phyloP scores from a whole-genome alignment of 2,329 filamentous ascomycete genomes.

The Leptographium wingfieldii region DNA sequence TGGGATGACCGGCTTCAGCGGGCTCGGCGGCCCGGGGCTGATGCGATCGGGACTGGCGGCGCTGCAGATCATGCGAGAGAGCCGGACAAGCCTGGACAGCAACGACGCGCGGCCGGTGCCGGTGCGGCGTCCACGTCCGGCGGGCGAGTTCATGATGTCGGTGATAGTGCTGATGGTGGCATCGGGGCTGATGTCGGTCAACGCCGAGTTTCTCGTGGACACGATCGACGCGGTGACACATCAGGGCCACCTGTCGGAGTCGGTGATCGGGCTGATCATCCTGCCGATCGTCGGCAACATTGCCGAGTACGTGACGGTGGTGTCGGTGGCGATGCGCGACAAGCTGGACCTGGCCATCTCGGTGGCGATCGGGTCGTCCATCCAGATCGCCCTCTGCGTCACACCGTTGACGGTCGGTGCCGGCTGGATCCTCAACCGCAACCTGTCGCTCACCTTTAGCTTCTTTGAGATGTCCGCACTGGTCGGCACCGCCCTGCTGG shows the following conservation, averaged over 20 bases:
- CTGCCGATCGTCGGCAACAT: conserved; percentile 71
- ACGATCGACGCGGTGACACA: conserved; percentile 56
- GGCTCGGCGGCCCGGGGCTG: not conserved
- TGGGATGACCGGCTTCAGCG: not conserved
- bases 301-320: conserved; percentile 69
- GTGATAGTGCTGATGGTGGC: conserved; percentile 49
- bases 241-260: conserved; percentile 48
- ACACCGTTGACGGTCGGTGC: conserved; percentile 69
- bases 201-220: conserved; percentile 65
- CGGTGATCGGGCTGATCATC: conserved; percentile 68
- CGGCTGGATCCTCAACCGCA: conserved; percentile 59
- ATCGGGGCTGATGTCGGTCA: conserved; percentile 63
- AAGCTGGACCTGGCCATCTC: conserved; percentile 67
- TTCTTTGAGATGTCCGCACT: conserved; percentile 79
- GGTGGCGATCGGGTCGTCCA: conserved; percentile 68
- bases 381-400: conserved; percentile 72
- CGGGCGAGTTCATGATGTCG: conserved; percentile 17
- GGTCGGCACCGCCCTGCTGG: conserved; percentile 71
- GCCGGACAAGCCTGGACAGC: conserved; percentile 23
- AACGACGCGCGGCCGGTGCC: conserved; percentile 5
- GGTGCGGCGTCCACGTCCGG: conserved; percentile 35
- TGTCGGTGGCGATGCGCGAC: conserved; percentile 66
- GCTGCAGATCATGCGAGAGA: conserved; percentile 9
- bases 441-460: conserved; percentile 71
- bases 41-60: conserved; percentile 7